Evolutionary conservation across 495 filamentous ascomycete genomes (phyloP), one percentile per base, ranked within the genome.

Genomic region (Rostrohypoxylon terebratum): DNA sequence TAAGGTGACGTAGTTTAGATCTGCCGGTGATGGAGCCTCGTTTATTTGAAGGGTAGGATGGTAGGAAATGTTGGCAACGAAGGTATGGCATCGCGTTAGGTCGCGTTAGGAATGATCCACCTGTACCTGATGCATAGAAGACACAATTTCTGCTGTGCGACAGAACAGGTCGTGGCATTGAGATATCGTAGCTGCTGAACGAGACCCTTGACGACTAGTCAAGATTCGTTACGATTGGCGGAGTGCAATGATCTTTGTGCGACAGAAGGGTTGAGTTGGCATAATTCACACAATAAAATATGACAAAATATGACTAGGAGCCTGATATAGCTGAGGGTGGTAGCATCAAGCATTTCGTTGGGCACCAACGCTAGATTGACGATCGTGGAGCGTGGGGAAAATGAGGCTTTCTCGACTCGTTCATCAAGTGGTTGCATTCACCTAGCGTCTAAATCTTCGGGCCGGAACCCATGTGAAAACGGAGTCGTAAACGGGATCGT

Each of bases 101-200:
- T 59, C 66, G 61, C 33, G 40, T 67, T 25, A 54, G 44, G 21
- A 64, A 60, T 36, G 65, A 64, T 45, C 59, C 60, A 68, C 59
- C 47, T 54, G 71, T 73, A 33, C 71, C 71, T 74, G 66, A 74
- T 66, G 66, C 66, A 66, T 33, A 66, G 66, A 66, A 66, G 66
- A 38, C 28, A 47, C n/a, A 58, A 20, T 59, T 59, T 69, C 66
- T 73, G 71, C 50, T 73, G 71, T 74, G 57, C 71, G 57, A 74
- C 71, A 65, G 71, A 74, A 74, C 71, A 21, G 66, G 71, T 66
- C 62, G 61, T 69, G 71, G 66, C 71, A 74, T 61, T 61, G 58
- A 66, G 13, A 31, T 25, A 33, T 25, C 34, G 58, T 47, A 63
- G 57, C 8, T 63, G 64, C 53, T 47, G 33, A 57, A 18, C 1